Percentiles rank a stretch among this genome's conserved stretches.
phyloP scores from a whole-genome alignment of 805 yeast genomes.

The Helenozyma baotianmanensis region DNA sequence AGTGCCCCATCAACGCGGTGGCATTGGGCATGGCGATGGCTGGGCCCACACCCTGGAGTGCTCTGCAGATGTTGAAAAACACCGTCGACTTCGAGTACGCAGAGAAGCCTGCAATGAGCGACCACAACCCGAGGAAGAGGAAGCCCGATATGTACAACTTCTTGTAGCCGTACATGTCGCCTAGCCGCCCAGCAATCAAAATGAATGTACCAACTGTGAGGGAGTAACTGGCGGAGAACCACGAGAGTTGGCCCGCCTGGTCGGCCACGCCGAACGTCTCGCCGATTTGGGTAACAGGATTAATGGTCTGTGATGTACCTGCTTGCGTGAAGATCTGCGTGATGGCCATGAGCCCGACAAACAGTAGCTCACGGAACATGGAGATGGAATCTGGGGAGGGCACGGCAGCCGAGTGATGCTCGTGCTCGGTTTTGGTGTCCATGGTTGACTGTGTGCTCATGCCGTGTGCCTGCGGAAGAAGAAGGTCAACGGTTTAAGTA shows the following conservation, averaged over 20 bases:
- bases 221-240: constrained; percentile 33
- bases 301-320: constrained; percentile 26
- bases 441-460: too few relatives aligned
- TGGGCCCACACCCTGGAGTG: constrained; percentile 33
- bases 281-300: constrained; percentile 16
- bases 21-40: constrained; percentile 33
- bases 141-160: constrained; percentile 23
- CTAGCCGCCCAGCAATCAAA: constrained; percentile 29
- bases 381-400: constrained; percentile 21
- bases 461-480: too few relatives aligned
- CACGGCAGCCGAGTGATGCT: background rate
- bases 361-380: constrained; percentile 16
- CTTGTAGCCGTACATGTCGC: constrained; percentile 34
- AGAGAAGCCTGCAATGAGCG: constrained; percentile 24
- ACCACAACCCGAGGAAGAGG: constrained; percentile 18
- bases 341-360: constrained; percentile 16
- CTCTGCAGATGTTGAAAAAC: constrained; percentile 27
- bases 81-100: constrained; percentile 20
- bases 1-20: constrained; percentile 28
- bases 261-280: constrained; percentile 21
- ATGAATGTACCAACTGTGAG: constrained; percentile 36
- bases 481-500: too few relatives aligned
- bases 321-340: constrained; percentile 20
- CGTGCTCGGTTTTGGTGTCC: too few relatives aligned
- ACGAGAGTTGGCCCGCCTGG: constrained; percentile 26